phyloP scores from a whole-genome alignment of 108 stramenopile species.

The Chaetoceros tenuissimus region DNA sequence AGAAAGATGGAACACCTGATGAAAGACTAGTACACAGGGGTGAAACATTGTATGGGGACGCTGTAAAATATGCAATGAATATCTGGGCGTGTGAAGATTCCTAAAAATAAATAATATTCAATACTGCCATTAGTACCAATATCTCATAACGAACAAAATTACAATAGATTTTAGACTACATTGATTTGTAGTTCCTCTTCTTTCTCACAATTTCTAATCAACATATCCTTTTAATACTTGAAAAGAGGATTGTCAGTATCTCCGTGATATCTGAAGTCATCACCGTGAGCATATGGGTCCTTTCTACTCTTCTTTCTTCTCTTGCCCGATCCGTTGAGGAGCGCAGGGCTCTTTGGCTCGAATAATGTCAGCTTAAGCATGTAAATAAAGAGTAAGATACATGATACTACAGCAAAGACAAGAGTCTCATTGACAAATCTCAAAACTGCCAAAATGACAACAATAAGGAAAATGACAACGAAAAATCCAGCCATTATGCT shows the following conservation, averaged over 20 bases:
- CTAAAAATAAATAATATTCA: no score
- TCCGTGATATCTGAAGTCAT: background rate
- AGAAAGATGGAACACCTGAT: conserved; percentile 6
- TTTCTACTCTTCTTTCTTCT: background rate
- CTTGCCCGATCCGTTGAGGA: background rate
- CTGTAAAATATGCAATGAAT: conserved; percentile 14
- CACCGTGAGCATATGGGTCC: background rate
- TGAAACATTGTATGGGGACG: background rate
- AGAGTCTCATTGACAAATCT: conserved; percentile 83
- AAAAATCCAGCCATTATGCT: conserved; percentile 66
- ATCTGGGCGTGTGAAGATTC: conserved; percentile 12
- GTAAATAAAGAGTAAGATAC: conserved; percentile 79
- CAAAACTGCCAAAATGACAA: conserved; percentile 56
- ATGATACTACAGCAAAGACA: conserved; percentile 75
- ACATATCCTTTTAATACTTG: background rate
- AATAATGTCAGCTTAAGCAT: conserved; percentile 86
- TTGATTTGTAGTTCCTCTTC: no score
- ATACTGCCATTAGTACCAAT: no score
- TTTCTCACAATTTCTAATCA: no score
- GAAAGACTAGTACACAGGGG: conserved; percentile 8
- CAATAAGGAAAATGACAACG: conserved; percentile 40
- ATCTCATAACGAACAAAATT: no score
- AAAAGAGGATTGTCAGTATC: background rate
- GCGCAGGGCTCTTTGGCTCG: conserved; percentile 13
- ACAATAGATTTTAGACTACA: no score